These are phyloP conservation scores for Trypanosoma conorhini DNA, from an alignment of 208 protist species.

Conservation along the genomic window DNA sequence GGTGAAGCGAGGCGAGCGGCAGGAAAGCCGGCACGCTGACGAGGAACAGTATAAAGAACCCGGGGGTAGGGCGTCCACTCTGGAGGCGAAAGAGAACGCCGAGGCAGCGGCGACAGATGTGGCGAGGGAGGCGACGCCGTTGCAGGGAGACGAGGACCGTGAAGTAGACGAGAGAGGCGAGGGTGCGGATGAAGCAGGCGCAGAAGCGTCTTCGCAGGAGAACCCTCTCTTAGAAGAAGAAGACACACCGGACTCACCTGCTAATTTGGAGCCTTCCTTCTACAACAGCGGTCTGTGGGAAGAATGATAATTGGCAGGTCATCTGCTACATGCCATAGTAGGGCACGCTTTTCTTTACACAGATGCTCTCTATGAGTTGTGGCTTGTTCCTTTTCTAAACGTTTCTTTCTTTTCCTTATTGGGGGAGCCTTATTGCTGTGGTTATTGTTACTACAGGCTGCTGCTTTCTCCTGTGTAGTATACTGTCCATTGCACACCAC, in stretches of 20 bases:
- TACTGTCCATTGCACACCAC: not conserved
- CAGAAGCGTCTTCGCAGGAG: not conserved
- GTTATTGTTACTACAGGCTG: not conserved
- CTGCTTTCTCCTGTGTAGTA: not conserved
- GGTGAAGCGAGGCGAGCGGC: not conserved
- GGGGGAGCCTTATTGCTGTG: not conserved
- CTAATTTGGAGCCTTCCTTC: conserved; percentile 17
- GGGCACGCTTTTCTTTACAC: not conserved
- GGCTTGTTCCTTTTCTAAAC: not conserved
- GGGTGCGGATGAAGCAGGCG: not conserved
- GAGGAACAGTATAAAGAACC: conserved; percentile 8
- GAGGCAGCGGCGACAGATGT: not conserved
- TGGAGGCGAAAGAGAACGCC: not conserved
- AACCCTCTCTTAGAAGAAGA: not conserved
- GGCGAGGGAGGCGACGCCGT: not conserved
- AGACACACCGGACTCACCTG: not conserved
- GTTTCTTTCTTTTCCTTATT: not conserved
- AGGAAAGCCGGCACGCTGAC: not conserved
- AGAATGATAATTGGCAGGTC: conserved; percentile 4
- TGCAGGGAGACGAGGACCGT: not conserved
- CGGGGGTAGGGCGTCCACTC: not conserved
- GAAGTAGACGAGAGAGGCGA: not conserved
- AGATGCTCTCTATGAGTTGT: not conserved
- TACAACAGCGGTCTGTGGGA: conserved; percentile 32
- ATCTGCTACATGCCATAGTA: not conserved